Evolutionary conservation across 176 grass and related monocot genomes (phyloP).

Genomic region (Olyra latifolia): DNA sequence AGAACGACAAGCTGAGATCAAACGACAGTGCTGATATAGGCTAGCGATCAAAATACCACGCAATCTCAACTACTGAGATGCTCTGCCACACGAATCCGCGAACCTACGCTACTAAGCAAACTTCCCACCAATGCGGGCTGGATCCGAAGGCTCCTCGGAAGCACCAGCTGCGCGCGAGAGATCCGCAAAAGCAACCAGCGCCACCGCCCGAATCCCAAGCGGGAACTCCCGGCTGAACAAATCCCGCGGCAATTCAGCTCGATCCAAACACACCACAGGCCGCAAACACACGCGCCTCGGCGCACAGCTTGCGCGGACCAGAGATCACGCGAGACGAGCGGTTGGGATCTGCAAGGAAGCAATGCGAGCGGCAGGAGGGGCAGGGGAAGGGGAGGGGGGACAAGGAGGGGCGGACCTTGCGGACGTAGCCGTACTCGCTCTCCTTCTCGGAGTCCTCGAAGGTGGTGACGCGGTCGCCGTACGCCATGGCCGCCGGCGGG

Average conservation of each 20-base stretch:
- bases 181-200: constrained; percentile 14
- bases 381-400: not conserved
- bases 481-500: constrained; percentile 50
- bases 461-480: constrained; percentile 74
- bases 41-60: not conserved
- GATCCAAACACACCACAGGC: not conserved
- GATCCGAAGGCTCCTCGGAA: not conserved
- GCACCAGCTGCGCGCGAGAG: not conserved
- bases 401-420: constrained; percentile 52
- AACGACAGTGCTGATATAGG: not conserved
- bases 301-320: not conserved
- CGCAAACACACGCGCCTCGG: not conserved
- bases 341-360: constrained; percentile 33
- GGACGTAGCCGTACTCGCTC: constrained; percentile 94
- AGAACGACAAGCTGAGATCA: not conserved
- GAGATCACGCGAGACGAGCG: constrained; percentile 34
- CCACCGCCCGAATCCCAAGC: constrained; percentile 9
- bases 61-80: not conserved
- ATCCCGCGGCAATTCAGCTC: constrained; percentile 28
- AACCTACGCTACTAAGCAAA: not conserved
- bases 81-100: not conserved
- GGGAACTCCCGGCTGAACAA: not conserved
- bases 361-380: not conserved
- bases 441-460: constrained; percentile 96
- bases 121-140: not conserved